A percentile compares a stretch with the other conserved stretches of the same genome.
These are phyloP conservation scores for Fusarium incarnatum DNA, from an alignment of 2,329 filamentous ascomycete species.

Conservation along the genomic window DNA sequence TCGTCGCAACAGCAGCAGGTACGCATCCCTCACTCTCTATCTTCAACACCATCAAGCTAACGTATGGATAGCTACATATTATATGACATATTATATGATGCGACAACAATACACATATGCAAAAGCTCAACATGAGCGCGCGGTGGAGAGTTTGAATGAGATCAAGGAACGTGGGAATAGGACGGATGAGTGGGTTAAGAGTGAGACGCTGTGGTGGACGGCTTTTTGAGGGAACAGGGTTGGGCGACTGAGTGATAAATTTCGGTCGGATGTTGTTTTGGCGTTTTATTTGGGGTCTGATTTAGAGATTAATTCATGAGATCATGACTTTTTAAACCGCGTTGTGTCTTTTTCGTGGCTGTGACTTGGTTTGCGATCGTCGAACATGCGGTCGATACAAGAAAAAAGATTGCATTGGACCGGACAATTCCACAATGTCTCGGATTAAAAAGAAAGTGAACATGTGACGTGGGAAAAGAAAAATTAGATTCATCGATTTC, in stretches of 20 bases:
- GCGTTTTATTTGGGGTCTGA: neutral
- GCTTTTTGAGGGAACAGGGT: neutral
- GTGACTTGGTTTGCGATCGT: too few relatives aligned
- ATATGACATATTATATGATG: neutral
- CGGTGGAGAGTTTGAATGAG: neutral
- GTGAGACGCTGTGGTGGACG: conserved; percentile 1
- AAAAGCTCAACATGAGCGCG: neutral
- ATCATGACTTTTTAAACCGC: too few relatives aligned
- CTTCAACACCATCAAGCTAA: neutral
- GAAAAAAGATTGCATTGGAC: too few relatives aligned
- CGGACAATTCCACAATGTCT: too few relatives aligned
- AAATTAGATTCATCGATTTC: too few relatives aligned
- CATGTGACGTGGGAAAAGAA: too few relatives aligned
- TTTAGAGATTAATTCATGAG: too few relatives aligned
- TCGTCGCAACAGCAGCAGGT: conserved; percentile 12
- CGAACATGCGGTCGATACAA: too few relatives aligned
- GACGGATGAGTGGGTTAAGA: neutral
- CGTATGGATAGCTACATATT: neutral
- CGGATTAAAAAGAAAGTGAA: too few relatives aligned
- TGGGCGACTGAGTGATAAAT: neutral
- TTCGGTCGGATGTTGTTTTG: neutral
- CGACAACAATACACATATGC: neutral
- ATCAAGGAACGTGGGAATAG: neutral
- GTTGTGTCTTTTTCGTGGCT: too few relatives aligned
- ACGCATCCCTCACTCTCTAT: fast-evolving